Percentiles rank a stretch among this genome's conserved stretches.
Evolutionary conservation across 345 rosid genomes (phyloP).

Genomic region (Boechera retrofracta): DNA sequence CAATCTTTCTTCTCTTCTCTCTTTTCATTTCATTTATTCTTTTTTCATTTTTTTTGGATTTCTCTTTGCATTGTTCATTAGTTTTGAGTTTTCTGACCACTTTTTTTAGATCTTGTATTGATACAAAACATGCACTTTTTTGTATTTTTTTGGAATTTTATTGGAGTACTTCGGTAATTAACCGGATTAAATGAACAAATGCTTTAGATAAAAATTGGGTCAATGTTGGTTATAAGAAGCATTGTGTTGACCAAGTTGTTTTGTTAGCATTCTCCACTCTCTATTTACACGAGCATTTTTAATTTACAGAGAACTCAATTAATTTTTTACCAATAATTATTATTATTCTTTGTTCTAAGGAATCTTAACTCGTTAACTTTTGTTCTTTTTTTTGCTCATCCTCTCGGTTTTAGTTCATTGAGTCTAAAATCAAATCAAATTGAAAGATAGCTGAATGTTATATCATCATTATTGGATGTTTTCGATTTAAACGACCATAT

Average conservation of each 20-base stretch:
- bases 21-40: slow-evolving; percentile 15
- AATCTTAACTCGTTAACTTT: no score
- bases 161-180: background rate
- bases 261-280: no score
- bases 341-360: no score
- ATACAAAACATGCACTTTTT: background rate
- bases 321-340: no score
- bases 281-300: no score
- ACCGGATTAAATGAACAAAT: background rate
- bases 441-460: no score
- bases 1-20: slow-evolving; percentile 32
- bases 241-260: background rate
- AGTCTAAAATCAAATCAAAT: no score
- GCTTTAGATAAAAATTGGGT: background rate
- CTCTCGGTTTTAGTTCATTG: no score
- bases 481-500: no score
- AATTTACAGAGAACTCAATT: no score
- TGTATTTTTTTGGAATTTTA: background rate
- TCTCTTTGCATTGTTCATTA: slow-evolving; percentile 25
- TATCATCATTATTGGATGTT: no score
- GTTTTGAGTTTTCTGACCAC: slow-evolving; percentile 17
- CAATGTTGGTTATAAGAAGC: background rate
- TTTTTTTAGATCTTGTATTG: background rate
- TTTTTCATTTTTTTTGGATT: background rate
- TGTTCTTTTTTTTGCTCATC: no score